Evolutionary conservation across 805 yeast genomes (phyloP), one percentile per base, ranked within the genome.

Genomic region (Lipomyces kockii): DNA sequence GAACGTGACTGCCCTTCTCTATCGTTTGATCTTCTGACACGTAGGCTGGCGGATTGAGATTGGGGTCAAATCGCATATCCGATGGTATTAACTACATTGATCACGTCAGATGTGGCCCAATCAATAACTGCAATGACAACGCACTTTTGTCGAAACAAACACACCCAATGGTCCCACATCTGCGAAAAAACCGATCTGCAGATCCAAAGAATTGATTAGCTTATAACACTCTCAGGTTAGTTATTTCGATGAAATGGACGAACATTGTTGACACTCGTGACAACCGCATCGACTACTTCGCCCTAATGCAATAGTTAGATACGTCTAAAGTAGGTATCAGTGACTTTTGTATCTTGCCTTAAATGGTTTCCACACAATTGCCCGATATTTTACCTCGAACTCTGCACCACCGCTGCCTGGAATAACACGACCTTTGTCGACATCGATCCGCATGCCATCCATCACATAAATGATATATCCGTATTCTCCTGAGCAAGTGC

Each of bases 401-500:
- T 92, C 98, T 0, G 99, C 98, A 75, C 92, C 88, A 1, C 99
- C 99, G 66, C 89, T 87, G 29, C 93, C 89, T 2, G 98, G 97
- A 56, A 95, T 85, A 71, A 95, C 91, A 73, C 90, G 83, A 22
- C 99, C 99, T 74, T 92, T 89, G 59, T 97, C 99, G 46, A 95
- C 96, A 76, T 95, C 98, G 66, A 95, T 92, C 72, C 89, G 86
- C 89, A 91, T 92, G 72, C 96, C 91, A 77, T 95, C 98, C 77
- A 95, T 83, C 56, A 95, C 99, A 80, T 98, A 94, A 66, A 95
- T 89, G 72, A 95, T 95, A 78, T 95, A 95, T 14, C 99, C 99
- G 82, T 95, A 95, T 79, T 95, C 97, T 74, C 99, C 99, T 0
- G 98, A 93, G 80, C 98, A 95, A 0, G 98, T 92, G 32, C 99